These are phyloP conservation scores for Raddia guianensis DNA, from an alignment of 176 grass and related monocot genomes.

Conservation along the genomic window DNA sequence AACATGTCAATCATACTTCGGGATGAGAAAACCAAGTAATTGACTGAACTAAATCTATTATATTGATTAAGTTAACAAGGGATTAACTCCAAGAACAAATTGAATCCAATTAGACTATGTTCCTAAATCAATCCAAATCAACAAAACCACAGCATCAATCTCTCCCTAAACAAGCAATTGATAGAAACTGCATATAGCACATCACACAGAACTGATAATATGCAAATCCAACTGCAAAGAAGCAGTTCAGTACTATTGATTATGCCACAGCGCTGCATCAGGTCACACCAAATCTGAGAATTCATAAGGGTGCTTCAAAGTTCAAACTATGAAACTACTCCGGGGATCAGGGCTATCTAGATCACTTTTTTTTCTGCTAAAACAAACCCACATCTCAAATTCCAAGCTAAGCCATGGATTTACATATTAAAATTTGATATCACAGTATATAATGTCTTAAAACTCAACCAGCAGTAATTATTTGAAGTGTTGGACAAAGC, in stretches of 20 bases:
- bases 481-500: not conserved
- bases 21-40: not conserved
- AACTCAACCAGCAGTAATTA: not conserved
- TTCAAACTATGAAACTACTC: not conserved
- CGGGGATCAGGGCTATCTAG: not conserved
- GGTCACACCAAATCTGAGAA: conserved; percentile 13
- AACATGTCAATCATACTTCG: not conserved
- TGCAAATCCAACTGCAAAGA: conserved; percentile 7
- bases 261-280: conserved; percentile 1
- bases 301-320: not conserved
- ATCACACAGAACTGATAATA: conserved; percentile 1
- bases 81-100: not conserved
- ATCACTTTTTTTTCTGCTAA: not conserved
- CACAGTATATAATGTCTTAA: not conserved
- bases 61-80: not conserved
- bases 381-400: not conserved
- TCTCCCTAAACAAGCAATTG: conserved; percentile 6
- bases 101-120: not conserved
- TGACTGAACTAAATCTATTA: not conserved
- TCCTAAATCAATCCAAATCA: not conserved
- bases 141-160: not conserved
- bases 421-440: not conserved
- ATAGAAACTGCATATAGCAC: not conserved
- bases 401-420: not conserved
- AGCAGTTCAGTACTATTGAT: not conserved